These are phyloP conservation scores for Chytriomyces hyalinus DNA, from an alignment of 192 early-diverging fungal species.

Conservation along the genomic window DNA sequence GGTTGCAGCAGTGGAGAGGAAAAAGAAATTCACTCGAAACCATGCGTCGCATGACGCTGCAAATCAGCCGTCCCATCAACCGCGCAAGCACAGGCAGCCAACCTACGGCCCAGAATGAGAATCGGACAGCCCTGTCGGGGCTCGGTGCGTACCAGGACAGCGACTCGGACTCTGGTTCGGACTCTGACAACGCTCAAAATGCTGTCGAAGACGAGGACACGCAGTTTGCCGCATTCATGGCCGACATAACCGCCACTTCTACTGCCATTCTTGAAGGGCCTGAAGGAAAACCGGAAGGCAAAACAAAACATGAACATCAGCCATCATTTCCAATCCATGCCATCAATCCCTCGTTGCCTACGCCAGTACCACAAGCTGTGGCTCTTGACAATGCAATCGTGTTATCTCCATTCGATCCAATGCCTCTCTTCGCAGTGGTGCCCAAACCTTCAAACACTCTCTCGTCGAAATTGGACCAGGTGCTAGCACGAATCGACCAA, in stretches of 20 bases:
- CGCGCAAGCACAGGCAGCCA: too few species aligned
- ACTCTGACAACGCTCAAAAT: background rate
- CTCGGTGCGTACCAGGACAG: background rate
- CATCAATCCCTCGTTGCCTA: background rate
- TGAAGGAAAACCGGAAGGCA: background rate
- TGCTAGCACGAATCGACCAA: conserved; percentile 30
- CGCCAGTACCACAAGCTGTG: background rate
- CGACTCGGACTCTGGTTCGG: background rate
- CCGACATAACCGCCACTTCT: conserved; percentile 16
- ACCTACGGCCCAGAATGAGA: too few species aligned
- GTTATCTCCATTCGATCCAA: conserved; percentile 2
- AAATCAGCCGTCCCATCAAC: too few species aligned
- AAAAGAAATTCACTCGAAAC: too few species aligned
- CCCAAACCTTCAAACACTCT: conserved; percentile 1
- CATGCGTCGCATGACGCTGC: too few species aligned
- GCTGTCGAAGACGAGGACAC: conserved; percentile 1
- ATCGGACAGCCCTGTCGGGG: too few species aligned
- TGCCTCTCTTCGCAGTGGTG: background rate
- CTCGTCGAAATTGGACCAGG: conserved; percentile 2
- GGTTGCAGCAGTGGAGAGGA: too few species aligned
- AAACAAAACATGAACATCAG: background rate
- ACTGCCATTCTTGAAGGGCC: too few species aligned
- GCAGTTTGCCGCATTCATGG: conserved; percentile 29
- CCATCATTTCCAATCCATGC: conserved; percentile 6
- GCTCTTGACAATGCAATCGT: background rate